These are phyloP conservation scores for Blastobotrys indianensis DNA, from an alignment of 1,139 yeast genomes.

Conservation along the genomic window DNA sequence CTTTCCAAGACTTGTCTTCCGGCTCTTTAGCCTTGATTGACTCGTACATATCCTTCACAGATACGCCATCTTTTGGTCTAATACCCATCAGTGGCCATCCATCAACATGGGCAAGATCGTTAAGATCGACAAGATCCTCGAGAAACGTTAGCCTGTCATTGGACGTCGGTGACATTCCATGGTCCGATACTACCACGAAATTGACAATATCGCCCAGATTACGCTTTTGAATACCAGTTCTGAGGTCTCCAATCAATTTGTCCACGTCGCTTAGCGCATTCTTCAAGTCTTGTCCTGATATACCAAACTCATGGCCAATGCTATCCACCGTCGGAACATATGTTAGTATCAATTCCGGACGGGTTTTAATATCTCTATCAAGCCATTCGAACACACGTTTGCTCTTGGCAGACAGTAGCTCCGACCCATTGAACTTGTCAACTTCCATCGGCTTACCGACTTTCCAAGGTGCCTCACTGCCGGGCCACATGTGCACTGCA, in stretches of 20 bases:
- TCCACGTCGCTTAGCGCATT: conserved; percentile 61
- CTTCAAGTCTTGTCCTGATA: conserved; percentile 51
- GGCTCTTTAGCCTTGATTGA: conserved; percentile 30
- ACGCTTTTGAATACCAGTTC: conserved; percentile 45
- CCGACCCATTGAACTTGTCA: conserved; percentile 61
- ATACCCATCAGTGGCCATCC: conserved; percentile 91
- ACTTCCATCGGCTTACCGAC: conserved; percentile 42
- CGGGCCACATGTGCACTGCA: conserved; percentile 98
- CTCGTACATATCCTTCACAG: conserved; percentile 38
- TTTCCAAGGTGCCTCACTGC: conserved; percentile 63
- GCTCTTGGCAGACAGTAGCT: conserved; percentile 51
- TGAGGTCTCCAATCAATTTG: conserved; percentile 47
- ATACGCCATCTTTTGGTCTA: conserved; percentile 44
- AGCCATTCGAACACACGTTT: conserved; percentile 60
- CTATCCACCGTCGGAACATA: conserved; percentile 80
- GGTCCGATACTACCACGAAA: conserved; percentile 76
- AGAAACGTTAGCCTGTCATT: conserved; percentile 55
- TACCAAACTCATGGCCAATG: conserved; percentile 67
- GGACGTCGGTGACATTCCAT: conserved; percentile 90
- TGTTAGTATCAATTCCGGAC: conserved; percentile 76
- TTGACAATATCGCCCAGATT: conserved; percentile 63
- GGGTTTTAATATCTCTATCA: conserved; percentile 43
- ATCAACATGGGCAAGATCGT: conserved; percentile 54
- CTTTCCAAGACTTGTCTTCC: conserved; percentile 38
- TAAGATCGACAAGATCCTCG: conserved; percentile 58